Base-by-base conservation (phyloP, 208 protist genomes). In the Lotmaria passim region DNA sequence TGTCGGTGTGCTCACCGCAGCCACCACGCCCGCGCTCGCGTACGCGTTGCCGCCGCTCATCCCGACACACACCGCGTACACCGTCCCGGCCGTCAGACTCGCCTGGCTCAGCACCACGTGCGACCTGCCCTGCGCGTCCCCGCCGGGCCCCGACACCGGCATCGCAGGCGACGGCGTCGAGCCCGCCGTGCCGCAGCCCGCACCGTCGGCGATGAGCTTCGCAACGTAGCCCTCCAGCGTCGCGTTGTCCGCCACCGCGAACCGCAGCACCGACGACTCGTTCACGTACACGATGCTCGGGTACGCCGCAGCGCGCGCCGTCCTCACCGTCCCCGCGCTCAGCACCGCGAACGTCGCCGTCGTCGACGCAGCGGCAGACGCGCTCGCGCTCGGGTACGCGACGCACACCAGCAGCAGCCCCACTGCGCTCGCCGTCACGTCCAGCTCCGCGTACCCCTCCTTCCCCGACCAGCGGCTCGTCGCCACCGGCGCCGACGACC, bases 11-110 rank as follows among this genome's bases (percentile, higher is more conserved):
- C 50, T 46, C 3, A 80, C 65, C 4, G 86, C 73, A 0, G 19
- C 63, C 12, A 93, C 30, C 23, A 38, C 64, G 17, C 81, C 83
- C 14, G 80, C 44, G 34, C 58, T 81, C n/a, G n/a, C n/a, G n/a
- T n/a, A n/a, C n/a, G n/a, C n/a, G n/a, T n/a, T n/a, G n/a, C n/a
- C n/a, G n/a, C n/a, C n/a, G n/a, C 38, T 43, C 38, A 43, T 43
- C 38, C 38, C 38, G 15, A 43, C 38, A 43, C 38, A 43, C 38
- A 43, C 38, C 38, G 38, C 38, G 38, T 43, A 43, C 38, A n/a
- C n/a, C n/a, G n/a, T n/a, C n/a, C n/a, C n/a, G n/a, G n/a, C n/a
- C n/a, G n/a, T n/a, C n/a, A n/a, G n/a, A n/a, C n/a, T n/a, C n/a
- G n/a, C n/a, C n/a, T n/a, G n/a, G n/a, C n/a, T n/a, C n/a, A n/a